Evolutionary conservation across 495 filamentous ascomycete species (phyloP).

Genomic region (Tuber calosporum): DNA sequence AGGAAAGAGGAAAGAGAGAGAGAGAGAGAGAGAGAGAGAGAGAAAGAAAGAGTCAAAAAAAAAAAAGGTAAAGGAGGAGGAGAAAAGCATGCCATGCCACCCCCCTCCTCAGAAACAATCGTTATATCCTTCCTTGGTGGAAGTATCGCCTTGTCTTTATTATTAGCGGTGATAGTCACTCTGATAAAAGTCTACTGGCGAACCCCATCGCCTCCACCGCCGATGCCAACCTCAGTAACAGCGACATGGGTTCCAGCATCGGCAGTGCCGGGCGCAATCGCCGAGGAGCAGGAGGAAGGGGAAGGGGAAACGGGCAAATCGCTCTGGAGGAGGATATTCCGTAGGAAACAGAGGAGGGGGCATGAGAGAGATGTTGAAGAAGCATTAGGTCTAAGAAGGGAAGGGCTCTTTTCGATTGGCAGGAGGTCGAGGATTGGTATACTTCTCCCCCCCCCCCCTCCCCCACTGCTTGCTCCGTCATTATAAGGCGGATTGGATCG

Average conservation of each 20-base stretch:
- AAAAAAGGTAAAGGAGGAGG: not conserved
- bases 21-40: not conserved
- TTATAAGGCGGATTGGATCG: not conserved
- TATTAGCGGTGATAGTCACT: slow-evolving; percentile 13
- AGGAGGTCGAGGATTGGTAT: not conserved
- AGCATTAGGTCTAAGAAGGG: not conserved
- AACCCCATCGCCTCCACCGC: not conserved
- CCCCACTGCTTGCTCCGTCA: not conserved
- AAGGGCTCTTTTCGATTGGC: not conserved
- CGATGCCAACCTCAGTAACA: not conserved
- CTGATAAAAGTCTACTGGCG: slow-evolving; percentile 18
- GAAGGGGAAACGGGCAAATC: not conserved
- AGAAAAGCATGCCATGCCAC: slow-evolving; percentile 6
- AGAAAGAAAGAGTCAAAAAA: not conserved
- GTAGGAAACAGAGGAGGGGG: not conserved
- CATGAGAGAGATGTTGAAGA: not conserved
- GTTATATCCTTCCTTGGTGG: slow-evolving; percentile 29
- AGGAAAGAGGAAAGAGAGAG: not conserved
- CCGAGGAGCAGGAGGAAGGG: not conserved
- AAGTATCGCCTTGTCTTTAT: slow-evolving; percentile 13
- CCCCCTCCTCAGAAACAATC: slow-evolving; percentile 17
- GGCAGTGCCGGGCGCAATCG: not conserved
- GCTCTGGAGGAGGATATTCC: not conserved
- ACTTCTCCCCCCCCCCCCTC: not conserved
- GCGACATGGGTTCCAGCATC: not conserved